Evolutionary conservation across 345 rosid species (phyloP).

Genomic region (Pistacia atlantica): DNA sequence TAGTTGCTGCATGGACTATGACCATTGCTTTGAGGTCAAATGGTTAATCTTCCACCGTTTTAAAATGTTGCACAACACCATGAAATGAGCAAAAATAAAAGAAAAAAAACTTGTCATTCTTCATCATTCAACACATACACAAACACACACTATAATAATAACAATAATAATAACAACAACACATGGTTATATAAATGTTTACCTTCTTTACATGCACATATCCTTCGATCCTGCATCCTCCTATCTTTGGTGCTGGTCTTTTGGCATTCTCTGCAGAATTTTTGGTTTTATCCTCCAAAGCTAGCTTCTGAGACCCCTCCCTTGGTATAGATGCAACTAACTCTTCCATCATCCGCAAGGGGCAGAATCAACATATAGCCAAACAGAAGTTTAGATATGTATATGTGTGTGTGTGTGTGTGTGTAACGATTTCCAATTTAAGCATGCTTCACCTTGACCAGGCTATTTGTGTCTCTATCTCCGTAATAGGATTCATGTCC

Average conservation of each 20-base stretch:
- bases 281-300: constrained; percentile 54
- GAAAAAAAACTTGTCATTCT: no score
- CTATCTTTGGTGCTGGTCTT: constrained; percentile 82
- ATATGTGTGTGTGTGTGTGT: background rate
- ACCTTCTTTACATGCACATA: constrained; percentile 96
- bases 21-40: no score
- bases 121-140: no score
- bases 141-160: background rate
- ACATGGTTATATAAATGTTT: constrained; percentile 11
- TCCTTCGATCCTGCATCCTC: constrained; percentile 98
- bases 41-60: no score
- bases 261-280: constrained; percentile 41
- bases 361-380: constrained; percentile 19
- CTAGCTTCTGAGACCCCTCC: constrained; percentile 62
- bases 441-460: constrained; percentile 66
- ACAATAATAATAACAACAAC: no score
- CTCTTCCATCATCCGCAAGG: constrained; percentile 66
- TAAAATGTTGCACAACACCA: no score
- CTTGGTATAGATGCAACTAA: constrained; percentile 65
- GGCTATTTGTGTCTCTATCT: constrained; percentile 93
- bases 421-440: constrained; percentile 12
- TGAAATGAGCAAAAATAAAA: no score
- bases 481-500: constrained; percentile 99
- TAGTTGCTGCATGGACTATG: no score
- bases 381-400: no score